A percentile compares a stretch with the other conserved stretches of the same genome.
phyloP scores from a whole-genome alignment of 2,329 filamentous ascomycete genomes.

The Botrytis squamosa region DNA sequence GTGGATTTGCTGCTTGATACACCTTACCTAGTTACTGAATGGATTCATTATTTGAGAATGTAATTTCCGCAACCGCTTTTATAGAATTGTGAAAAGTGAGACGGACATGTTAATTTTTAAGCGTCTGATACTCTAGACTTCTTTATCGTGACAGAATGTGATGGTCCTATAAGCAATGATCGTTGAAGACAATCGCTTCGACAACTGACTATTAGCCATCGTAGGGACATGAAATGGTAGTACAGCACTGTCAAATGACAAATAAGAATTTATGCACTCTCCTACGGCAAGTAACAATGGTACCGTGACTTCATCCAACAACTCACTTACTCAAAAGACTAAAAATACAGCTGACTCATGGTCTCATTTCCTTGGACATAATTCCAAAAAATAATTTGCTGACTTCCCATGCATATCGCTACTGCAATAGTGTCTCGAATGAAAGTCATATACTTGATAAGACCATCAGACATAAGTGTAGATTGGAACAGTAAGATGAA shows the following conservation, averaged over 20 bases:
- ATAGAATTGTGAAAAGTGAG: not conserved
- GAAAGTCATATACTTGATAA: not conserved
- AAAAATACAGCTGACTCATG: too few relatives aligned
- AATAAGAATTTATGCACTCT: not conserved
- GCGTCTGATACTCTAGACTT: not conserved
- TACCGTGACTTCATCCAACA: not conserved
- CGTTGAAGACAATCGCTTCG: not conserved
- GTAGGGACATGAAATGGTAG: not conserved
- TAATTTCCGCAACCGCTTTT: not conserved
- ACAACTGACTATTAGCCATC: not conserved
- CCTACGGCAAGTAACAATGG: not conserved
- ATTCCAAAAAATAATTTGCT: not conserved
- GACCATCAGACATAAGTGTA: not conserved
- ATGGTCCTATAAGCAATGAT: not conserved
- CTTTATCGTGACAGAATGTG: not conserved
- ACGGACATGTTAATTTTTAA: not conserved
- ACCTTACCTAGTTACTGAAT: not conserved
- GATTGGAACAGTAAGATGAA: conserved; percentile 7
- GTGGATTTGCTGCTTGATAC: not conserved
- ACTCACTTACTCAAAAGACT: too few relatives aligned
- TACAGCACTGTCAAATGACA: not conserved
- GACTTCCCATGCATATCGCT: not conserved
- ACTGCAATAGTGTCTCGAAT: not conserved
- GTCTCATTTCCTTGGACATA: too few relatives aligned
- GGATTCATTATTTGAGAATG: not conserved